Conservation (phyloP, 164 flowering plant genomes). For the Chimonanthus salicifolius region DNA sequence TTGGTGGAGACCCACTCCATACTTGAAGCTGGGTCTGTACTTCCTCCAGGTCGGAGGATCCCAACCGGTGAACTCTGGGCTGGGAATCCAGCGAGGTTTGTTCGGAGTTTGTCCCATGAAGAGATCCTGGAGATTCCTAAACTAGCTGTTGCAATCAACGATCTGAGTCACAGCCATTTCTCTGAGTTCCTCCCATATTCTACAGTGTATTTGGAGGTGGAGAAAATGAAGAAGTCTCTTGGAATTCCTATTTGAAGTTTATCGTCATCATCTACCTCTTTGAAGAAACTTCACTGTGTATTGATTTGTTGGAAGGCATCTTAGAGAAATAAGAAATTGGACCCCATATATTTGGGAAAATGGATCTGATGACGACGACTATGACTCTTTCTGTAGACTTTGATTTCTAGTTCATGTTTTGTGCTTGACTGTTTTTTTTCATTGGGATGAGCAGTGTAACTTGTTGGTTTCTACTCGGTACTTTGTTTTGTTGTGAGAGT, state of each 20-base stretch:
- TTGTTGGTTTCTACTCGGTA: no score
- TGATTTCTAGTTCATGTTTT: not conserved
- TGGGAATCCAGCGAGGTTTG: constrained; percentile 95
- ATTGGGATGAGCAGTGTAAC: not conserved
- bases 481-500: no score
- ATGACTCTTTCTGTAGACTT: not conserved
- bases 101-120: constrained; percentile 72
- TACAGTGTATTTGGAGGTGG: constrained; percentile 90
- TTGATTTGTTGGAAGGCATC: constrained; percentile 4
- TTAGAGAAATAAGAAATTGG: constrained; percentile 10
- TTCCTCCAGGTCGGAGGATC: constrained; percentile 92
- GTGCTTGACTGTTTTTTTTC: not conserved
- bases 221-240: constrained; percentile 77
- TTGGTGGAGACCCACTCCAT: constrained; percentile 90
- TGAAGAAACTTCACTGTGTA: constrained; percentile 11
- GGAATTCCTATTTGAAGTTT: constrained; percentile 54
- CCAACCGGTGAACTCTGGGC: constrained; percentile 97
- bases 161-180: constrained; percentile 72
- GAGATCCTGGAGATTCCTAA: constrained; percentile 87
- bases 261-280: not conserved
- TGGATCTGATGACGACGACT: no score
- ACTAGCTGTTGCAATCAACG: constrained; percentile 87
- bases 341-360: not conserved
- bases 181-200: constrained; percentile 90
- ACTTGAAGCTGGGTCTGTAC: constrained; percentile 91